Conservation (phyloP, 192 early-diverging fungal species). For the Entrophospora sp. region DNA sequence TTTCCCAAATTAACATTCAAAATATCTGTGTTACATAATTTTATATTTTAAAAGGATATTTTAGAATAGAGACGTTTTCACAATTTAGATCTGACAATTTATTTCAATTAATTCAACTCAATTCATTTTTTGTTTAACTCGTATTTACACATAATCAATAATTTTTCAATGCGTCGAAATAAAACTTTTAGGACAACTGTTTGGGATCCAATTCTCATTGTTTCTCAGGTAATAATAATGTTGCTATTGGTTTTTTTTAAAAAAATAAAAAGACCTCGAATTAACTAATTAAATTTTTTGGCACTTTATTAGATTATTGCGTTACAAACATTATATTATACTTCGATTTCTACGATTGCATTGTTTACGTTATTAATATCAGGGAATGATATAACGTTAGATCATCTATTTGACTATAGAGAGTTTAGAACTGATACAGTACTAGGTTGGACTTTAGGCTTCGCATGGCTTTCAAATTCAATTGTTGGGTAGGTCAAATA, state of each 20-base stretch:
- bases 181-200: constrained; percentile 32
- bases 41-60: no score
- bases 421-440: constrained; percentile 52
- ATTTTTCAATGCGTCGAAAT: constrained; percentile 20
- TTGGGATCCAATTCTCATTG: constrained; percentile 45
- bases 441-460: constrained; percentile 57
- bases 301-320: constrained; percentile 35
- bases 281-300: neutral
- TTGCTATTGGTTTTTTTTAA: neutral
- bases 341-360: constrained; percentile 41
- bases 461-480: constrained; percentile 61
- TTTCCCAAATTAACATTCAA: no score
- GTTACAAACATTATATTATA: constrained; percentile 53
- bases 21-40: no score
- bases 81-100: no score
- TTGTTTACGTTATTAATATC: constrained; percentile 45
- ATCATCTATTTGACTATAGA: constrained; percentile 54
- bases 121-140: no score
- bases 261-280: no score
- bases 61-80: no score
- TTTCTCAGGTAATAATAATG: constrained; percentile 27
- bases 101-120: no score
- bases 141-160: no score
- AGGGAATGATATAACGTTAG: constrained; percentile 54
- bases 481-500: constrained; percentile 38